A percentile compares a stretch with the other conserved stretches of the same genome.
Evolutionary conservation across 2,329 filamentous ascomycete species (phyloP).

Genomic region (Lizonia empirigonia): DNA sequence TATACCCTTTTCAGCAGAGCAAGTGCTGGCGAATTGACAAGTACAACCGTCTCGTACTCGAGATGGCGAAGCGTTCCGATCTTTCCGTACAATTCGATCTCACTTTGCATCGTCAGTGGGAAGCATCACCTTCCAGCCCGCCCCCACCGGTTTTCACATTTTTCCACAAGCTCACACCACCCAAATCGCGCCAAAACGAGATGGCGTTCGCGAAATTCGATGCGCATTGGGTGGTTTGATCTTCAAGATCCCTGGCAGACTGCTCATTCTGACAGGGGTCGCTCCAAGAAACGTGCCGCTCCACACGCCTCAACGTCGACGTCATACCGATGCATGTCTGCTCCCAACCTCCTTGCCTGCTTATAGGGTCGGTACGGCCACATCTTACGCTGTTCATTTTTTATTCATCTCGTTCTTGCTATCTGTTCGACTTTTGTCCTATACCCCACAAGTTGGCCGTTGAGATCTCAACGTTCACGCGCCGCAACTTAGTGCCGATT

Average conservation of each 20-base stretch:
- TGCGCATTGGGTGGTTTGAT: slow-evolving; percentile 38
- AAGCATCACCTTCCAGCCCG: not conserved
- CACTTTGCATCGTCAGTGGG: not conserved
- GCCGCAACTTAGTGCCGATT: slow-evolving; percentile 16
- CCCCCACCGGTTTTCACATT: slow-evolving; percentile 13
- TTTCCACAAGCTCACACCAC: slow-evolving; percentile 13
- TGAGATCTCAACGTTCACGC: slow-evolving; percentile 19
- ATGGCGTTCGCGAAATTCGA: slow-evolving; percentile 24
- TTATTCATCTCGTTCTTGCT: slow-evolving; percentile 11
- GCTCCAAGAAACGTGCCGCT: slow-evolving; percentile 31
- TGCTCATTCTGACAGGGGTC: slow-evolving; percentile 34
- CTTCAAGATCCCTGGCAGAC: slow-evolving; percentile 32
- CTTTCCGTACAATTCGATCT: not conserved
- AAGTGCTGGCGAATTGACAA: slow-evolving; percentile 3
- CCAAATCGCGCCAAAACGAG: slow-evolving; percentile 19
- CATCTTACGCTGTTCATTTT: slow-evolving; percentile 15
- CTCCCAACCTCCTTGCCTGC: slow-evolving; percentile 34
- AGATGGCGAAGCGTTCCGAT: slow-evolving; percentile 4
- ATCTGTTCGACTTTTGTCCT: slow-evolving; percentile 7
- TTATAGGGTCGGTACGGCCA: slow-evolving; percentile 35
- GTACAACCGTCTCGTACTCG: not conserved
- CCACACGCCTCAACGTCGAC: slow-evolving; percentile 37
- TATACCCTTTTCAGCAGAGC: slow-evolving; percentile 10
- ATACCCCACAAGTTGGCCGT: slow-evolving; percentile 14
- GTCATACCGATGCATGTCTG: slow-evolving; percentile 32